phyloP scores from a whole-genome alignment of 441 rosid genomes.

The Syzygium malaccense region DNA sequence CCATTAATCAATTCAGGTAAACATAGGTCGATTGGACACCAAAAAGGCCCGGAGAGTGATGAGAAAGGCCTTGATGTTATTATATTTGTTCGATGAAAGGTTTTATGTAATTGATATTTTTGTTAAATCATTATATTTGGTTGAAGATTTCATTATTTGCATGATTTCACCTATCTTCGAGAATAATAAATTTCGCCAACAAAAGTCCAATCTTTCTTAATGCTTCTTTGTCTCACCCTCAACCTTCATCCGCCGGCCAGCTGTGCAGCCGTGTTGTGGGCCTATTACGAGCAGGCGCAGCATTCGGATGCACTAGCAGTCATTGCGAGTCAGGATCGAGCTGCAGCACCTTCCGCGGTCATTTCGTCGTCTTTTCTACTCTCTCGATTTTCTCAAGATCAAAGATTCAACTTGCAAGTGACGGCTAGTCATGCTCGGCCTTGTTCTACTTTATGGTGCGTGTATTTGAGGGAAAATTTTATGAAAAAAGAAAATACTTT shows the following conservation, averaged over 20 bases:
- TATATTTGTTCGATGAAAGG: too few species aligned
- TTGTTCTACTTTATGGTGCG: neutral
- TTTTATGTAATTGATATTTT: too few species aligned
- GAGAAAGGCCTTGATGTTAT: too few species aligned
- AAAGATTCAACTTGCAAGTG: neutral
- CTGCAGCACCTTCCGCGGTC: neutral
- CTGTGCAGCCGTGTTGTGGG: neutral
- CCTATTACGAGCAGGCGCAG: neutral
- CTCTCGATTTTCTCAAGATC: neutral
- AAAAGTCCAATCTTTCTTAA: neutral
- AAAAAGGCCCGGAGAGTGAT: too few species aligned
- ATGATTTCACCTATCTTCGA: too few species aligned
- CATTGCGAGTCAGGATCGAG: neutral
- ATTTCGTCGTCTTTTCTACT: fast-evolving
- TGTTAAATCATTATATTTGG: too few species aligned
- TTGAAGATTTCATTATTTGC: too few species aligned
- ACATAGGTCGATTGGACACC: too few species aligned
- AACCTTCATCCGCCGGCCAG: neutral
- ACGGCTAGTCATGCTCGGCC: neutral
- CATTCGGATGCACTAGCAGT: neutral
- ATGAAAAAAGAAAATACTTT: too few species aligned
- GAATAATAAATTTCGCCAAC: too few species aligned
- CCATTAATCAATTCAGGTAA: too few species aligned
- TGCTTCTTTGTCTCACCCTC: neutral
- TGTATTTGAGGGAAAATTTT: too few species aligned